phyloP scores from a whole-genome alignment of 495 filamentous ascomycete species.

The Thozetella sp. region DNA sequence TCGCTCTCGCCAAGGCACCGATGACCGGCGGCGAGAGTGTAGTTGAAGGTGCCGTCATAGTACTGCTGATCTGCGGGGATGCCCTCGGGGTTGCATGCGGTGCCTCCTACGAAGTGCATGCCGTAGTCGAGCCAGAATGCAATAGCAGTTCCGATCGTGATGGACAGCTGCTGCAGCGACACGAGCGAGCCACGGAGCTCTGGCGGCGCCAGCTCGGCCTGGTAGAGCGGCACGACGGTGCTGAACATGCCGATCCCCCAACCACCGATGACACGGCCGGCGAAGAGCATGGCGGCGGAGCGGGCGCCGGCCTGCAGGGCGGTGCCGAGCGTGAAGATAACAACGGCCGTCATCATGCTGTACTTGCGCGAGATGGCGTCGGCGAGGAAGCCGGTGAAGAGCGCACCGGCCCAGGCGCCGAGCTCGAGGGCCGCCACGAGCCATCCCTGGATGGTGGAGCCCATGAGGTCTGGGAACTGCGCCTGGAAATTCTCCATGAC shows the following conservation, averaged over 20 bases:
- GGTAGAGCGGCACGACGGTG: constrained; percentile 72
- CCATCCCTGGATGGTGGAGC: constrained; percentile 54
- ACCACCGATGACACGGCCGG: constrained; percentile 69
- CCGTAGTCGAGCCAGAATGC: constrained; percentile 5
- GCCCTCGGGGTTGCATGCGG: constrained; percentile 20
- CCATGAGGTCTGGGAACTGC: constrained; percentile 49
- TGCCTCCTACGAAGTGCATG: background rate
- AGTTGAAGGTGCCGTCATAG: constrained; percentile 68
- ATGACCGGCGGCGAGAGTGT: constrained; percentile 54
- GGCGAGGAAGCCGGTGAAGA: constrained; percentile 61
- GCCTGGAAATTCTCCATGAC: constrained; percentile 55
- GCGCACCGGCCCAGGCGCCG: constrained; percentile 69
- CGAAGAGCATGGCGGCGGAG: constrained; percentile 61
- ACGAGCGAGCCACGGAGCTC: constrained; percentile 76
- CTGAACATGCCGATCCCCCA: constrained; percentile 72
- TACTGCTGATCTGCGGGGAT: constrained; percentile 45
- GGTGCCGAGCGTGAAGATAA: constrained; percentile 68
- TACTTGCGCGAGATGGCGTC: constrained; percentile 66
- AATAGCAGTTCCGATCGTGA: constrained; percentile 64
- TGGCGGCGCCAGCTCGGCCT: constrained; percentile 72
- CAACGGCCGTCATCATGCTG: constrained; percentile 63
- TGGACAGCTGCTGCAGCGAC: constrained; percentile 65
- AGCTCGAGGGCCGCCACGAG: constrained; percentile 67
- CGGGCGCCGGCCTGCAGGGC: constrained; percentile 59
- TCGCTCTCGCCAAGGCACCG: constrained; percentile 51